Percentiles rank a stretch among this genome's conserved stretches.
Evolutionary conservation across 2,329 filamentous ascomycete species (phyloP).

Genomic region (Trichoderma pleuroti): DNA sequence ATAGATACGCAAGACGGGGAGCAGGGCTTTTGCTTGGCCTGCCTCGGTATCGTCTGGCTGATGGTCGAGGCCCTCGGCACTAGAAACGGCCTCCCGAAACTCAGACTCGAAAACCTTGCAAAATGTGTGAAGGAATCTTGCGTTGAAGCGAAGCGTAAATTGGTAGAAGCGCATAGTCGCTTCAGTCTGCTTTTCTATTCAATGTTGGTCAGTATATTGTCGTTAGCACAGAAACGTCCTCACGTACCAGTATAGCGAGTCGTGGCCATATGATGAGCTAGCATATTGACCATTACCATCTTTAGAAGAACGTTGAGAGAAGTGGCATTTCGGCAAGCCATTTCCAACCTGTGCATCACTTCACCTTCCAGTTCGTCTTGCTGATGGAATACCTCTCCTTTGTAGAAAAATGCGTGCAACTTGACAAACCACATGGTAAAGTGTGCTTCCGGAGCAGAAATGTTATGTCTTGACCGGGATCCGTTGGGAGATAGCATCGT

Average conservation of each 20-base stretch:
- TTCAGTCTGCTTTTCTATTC: constrained; percentile 45
- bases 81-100: constrained; percentile 42
- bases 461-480: constrained; percentile 32
- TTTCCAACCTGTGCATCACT: constrained; percentile 72
- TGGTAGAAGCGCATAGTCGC: constrained; percentile 49
- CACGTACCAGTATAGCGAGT: constrained; percentile 33
- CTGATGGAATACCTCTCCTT: constrained; percentile 62
- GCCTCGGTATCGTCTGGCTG: constrained; percentile 23
- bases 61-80: constrained; percentile 22
- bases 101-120: constrained; percentile 68
- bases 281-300: constrained; percentile 80
- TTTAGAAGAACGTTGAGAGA: constrained; percentile 67
- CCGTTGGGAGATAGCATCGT: constrained; percentile 42
- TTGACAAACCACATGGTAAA: constrained; percentile 79
- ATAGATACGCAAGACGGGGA: constrained; percentile 52
- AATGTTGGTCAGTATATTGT: background rate
- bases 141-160: constrained; percentile 73
- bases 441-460: constrained; percentile 57
- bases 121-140: constrained; percentile 70
- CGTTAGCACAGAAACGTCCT: background rate
- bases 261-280: constrained; percentile 69
- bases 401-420: constrained; percentile 80
- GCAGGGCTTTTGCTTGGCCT: constrained; percentile 36
- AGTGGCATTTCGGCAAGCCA: constrained; percentile 66
- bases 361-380: constrained; percentile 82